phyloP scores from a whole-genome alignment of 768 basidiomycete species.

The Leccinum disarticulatum region DNA sequence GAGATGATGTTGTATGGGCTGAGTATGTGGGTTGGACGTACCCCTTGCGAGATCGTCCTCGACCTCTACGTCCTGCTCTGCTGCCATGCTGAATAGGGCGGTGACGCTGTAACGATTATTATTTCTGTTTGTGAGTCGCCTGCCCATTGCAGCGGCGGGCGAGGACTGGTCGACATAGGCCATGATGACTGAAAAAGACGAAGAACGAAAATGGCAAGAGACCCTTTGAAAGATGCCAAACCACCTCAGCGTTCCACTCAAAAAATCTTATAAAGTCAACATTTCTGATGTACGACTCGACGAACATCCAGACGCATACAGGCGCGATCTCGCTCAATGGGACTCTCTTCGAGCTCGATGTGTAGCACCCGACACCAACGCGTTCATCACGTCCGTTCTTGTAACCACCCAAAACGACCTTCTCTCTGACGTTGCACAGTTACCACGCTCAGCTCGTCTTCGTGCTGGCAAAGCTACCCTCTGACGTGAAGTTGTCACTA shows the following conservation, averaged over 20 bases:
- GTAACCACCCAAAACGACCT: background rate
- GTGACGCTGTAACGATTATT: constrained; percentile 97
- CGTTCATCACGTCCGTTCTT: constrained; percentile 55
- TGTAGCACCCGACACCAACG: constrained; percentile 55
- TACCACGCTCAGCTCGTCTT: constrained; percentile 91
- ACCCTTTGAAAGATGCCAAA: constrained; percentile 59
- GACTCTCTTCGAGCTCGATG: constrained; percentile 59
- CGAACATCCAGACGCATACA: constrained; percentile 84
- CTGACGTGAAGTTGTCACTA: constrained; percentile 49
- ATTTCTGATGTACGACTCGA: constrained; percentile 60
- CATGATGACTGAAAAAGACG: constrained; percentile 36
- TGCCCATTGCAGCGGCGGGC: constrained; percentile 63
- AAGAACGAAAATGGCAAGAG: background rate
- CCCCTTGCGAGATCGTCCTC: constrained; percentile 96
- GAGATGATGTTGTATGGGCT: background rate
- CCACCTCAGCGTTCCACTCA: constrained; percentile 72
- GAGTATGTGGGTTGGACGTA: constrained; percentile 36
- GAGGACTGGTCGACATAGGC: constrained; percentile 60
- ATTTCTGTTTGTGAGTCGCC: constrained; percentile 86
- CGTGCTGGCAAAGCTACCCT: constrained; percentile 80
- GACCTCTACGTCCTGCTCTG: constrained; percentile 97
- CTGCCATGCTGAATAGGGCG: constrained; percentile 95
- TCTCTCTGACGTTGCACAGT: constrained; percentile 41
- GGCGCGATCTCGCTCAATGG: constrained; percentile 72
- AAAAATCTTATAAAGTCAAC: constrained; percentile 58